These are phyloP conservation scores for Suillus alpinus DNA, from an alignment of 768 basidiomycete genomes.

Conservation along the genomic window DNA sequence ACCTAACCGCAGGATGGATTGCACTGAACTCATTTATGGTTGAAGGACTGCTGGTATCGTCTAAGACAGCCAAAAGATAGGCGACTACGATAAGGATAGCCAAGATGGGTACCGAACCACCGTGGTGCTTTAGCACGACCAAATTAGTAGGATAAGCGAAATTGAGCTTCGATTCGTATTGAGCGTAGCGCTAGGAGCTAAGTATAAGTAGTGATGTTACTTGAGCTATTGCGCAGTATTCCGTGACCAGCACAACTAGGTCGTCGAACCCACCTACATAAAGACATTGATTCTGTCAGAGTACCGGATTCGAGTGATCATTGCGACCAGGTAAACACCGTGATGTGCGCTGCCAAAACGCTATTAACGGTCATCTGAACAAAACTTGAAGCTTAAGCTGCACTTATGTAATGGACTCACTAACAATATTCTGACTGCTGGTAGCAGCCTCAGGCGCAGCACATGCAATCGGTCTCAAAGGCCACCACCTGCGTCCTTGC, in stretches of 20 bases:
- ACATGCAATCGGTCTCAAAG: not conserved
- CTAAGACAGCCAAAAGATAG: not conserved
- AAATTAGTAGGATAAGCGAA: not conserved
- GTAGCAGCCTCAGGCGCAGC: not conserved
- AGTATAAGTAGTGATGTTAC: not conserved
- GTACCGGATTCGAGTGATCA: not conserved
- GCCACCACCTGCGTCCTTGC: not conserved
- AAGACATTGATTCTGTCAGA: not conserved
- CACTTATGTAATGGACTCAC: too few species aligned
- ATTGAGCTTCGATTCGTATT: not conserved
- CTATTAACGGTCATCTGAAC: too few species aligned
- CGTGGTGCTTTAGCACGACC: not conserved
- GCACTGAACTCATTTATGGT: not conserved
- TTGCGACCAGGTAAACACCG: not conserved
- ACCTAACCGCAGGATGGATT: conserved; percentile 21
- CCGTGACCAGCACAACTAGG: not conserved
- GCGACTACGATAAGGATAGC: not conserved
- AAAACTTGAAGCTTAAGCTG: too few species aligned
- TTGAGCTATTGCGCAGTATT: not conserved
- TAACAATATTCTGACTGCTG: too few species aligned
- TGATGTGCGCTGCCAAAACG: not conserved
- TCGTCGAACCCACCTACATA: not conserved
- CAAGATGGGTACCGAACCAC: not conserved
- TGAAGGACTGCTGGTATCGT: not conserved
- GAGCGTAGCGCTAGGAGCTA: not conserved